phyloP scores from a whole-genome alignment of 2,329 filamentous ascomycete species.

The Penicillium sp. region DNA sequence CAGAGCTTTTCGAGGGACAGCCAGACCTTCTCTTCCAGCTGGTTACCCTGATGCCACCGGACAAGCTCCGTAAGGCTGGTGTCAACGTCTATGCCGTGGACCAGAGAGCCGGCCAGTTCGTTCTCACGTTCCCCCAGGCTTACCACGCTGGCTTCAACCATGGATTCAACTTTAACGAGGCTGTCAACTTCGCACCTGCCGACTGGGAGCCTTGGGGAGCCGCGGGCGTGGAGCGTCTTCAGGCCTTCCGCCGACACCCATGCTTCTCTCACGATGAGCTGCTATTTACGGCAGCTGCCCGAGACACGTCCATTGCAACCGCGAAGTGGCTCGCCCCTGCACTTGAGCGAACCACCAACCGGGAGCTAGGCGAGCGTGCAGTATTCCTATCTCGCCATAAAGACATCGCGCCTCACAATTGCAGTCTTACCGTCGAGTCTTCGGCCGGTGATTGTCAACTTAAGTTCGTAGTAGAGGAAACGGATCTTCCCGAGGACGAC shows the following conservation, averaged over 20 bases:
- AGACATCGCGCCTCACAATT: slow-evolving; percentile 52
- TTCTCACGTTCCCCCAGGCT: slow-evolving; percentile 93
- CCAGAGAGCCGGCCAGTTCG: slow-evolving; percentile 90
- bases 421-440: slow-evolving; percentile 49
- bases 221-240: slow-evolving; percentile 76
- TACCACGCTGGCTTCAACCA: slow-evolving; percentile 99
- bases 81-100: slow-evolving; percentile 94
- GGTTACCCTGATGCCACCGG: slow-evolving; percentile 90
- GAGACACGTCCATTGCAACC: slow-evolving; percentile 75
- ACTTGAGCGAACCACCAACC: slow-evolving; percentile 68
- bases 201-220: slow-evolving; percentile 96
- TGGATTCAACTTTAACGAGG: slow-evolving; percentile 98
- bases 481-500: slow-evolving; percentile 81
- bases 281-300: slow-evolving; percentile 81
- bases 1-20: slow-evolving; percentile 93
- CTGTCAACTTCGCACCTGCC: slow-evolving; percentile 90
- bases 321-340: slow-evolving; percentile 94
- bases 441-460: slow-evolving; percentile 52
- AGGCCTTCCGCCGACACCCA: slow-evolving; percentile 82
- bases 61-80: slow-evolving; percentile 86
- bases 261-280: slow-evolving; percentile 98
- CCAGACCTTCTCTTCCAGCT: slow-evolving; percentile 94
- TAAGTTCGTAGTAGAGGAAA: slow-evolving; percentile 61
- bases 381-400: slow-evolving; percentile 65
- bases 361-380: slow-evolving; percentile 66